A percentile compares a stretch with the other conserved stretches of the same genome.
Conservation (phyloP, 2,329 filamentous ascomycete species). For the Calonectria crousiana region DNA sequence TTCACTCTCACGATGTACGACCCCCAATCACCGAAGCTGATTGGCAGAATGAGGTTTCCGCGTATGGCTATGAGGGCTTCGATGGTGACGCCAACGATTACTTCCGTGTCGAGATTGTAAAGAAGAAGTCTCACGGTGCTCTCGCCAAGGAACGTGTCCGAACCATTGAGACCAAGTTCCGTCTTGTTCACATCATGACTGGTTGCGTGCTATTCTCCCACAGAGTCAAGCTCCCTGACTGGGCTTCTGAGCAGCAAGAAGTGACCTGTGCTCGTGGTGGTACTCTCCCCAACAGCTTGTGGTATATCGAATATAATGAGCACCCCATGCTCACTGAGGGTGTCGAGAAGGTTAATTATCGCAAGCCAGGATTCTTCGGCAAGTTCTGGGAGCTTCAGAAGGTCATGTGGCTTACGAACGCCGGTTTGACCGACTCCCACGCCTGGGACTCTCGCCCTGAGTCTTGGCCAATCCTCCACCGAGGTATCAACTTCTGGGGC, state of each 20-base stretch:
- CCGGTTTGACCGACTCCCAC: slow-evolving; percentile 94
- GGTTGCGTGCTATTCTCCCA: slow-evolving; percentile 97
- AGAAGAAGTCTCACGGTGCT: slow-evolving; percentile 83
- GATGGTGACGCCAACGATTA: slow-evolving; percentile 96
- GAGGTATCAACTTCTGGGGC: slow-evolving; percentile 99
- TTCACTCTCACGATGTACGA: slow-evolving; percentile 96
- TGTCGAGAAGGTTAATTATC: slow-evolving; percentile 96
- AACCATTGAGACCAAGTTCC: slow-evolving; percentile 97
- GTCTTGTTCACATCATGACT: slow-evolving; percentile 95
- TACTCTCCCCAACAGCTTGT: slow-evolving; percentile 94
- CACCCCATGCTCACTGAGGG: slow-evolving; percentile 81
- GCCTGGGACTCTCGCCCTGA: slow-evolving; percentile 97
- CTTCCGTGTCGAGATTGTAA: slow-evolving; percentile 95
- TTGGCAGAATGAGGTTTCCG: slow-evolving; percentile 96
- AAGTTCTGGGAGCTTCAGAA: slow-evolving; percentile 98
- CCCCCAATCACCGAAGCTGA: slow-evolving; percentile 87
- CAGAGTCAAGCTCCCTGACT: slow-evolving; percentile 98
- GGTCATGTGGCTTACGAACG: slow-evolving; percentile 99
- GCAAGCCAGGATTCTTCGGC: slow-evolving; percentile 92
- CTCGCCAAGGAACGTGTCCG: slow-evolving; percentile 86
- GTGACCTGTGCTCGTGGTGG: slow-evolving; percentile 96
- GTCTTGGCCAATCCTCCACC: slow-evolving; percentile 91
- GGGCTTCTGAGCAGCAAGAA: slow-evolving; percentile 98
- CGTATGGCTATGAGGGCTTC: slow-evolving; percentile 97
- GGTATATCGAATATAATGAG: slow-evolving; percentile 94